Evolutionary conservation across 2,329 filamentous ascomycete genomes (phyloP), one percentile per base, ranked within the genome.

Genomic region (Nemania sp.): DNA sequence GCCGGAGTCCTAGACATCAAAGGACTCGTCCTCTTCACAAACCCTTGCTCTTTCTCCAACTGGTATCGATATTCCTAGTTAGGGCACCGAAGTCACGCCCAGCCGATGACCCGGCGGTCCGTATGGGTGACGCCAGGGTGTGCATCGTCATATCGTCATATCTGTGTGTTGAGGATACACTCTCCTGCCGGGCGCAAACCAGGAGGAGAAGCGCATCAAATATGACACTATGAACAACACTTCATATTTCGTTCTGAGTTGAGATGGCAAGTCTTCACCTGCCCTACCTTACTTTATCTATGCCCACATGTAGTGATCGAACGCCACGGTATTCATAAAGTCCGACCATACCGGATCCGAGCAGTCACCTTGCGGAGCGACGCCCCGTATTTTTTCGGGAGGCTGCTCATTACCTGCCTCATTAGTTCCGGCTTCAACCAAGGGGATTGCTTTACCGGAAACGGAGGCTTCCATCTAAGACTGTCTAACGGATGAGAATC

Each of bases 271-370:
- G n/a, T 25, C 32, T 49, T 57, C 53, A 57, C 53, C 52, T n/a
- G n/a, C n/a, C 35, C 15, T 37, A 56, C 39, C n/a, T 25, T 29
- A 32, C 45, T 5, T 9, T 39, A 25, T 17, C 5, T 29, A 29
- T 12, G 11, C 3, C 12, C 21, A 17, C 32, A 20, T n/a, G 21
- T 20, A 20, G 4, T 40, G 47, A 43, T n/a, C 34, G 40, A 45
- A 47, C 25, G n/a, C 32, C 20, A 49, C 11, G 34, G 21, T 39
- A 40, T 53, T 34, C 46, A 32, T 49, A 20, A 15, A 43, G n/a
- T 15, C 34, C 39, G 50, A 45, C 50, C 54, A 58, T 58, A 46
- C 49, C 54, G 54, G 50, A 61, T 61, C 49, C 39, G 59, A 54
- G 13, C 32, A 61, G 58, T 35, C 47, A 49, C 54, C 10, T 46